Evolutionary conservation across 225 moss, liverwort and hornwort species (phyloP), one percentile per base, ranked within the genome.

Genomic region (Marchantia polymorpha): DNA sequence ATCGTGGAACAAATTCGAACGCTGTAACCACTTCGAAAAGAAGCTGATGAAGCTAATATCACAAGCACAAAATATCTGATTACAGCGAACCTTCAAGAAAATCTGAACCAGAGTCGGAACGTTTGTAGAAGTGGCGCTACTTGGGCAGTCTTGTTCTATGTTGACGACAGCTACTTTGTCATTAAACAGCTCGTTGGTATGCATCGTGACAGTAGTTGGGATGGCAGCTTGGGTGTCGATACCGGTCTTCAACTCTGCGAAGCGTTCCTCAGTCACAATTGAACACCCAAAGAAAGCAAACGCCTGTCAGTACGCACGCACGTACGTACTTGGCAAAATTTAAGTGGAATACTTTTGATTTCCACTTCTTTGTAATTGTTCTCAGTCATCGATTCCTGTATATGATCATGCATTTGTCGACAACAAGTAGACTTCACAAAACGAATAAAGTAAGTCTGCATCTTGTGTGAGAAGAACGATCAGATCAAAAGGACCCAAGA

Each of bases 111-210:
- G 52, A 64, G 39, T 76, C 22, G 74, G 59, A 76, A 19, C 17
- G 58, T 17, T 52, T 13, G 51, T 50, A 64, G 78, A 71, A 55
- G 53, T 31, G 48, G 63, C 56, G 16, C 31, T 39, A 5, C 17
- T 27, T 73, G 23, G 53, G 3, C 54, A 26, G 54, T 73, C 29
- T 30, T 73, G 26, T 27, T 46, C 68, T 73, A 39, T 39, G 27
- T 13, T 53, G 39, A 26, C 16, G 46, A 76, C 55, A 2, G 76
- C n/a, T 20, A 22, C 47, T 39, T 31, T n/a, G 56, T 63, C 55
- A 75, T 80, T 69, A 54, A 83, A 86, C 48, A 81, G 67, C 74
- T 81, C 80, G 61, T 74, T 74, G n/a, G 77, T 78, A 25, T 83
- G 83, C 46, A 75, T 13, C 47, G 69, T 81, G 60, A 80, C 63